Base-by-base conservation (phyloP, 352 stramenopile species). In the Pythium pyrilobum region DNA sequence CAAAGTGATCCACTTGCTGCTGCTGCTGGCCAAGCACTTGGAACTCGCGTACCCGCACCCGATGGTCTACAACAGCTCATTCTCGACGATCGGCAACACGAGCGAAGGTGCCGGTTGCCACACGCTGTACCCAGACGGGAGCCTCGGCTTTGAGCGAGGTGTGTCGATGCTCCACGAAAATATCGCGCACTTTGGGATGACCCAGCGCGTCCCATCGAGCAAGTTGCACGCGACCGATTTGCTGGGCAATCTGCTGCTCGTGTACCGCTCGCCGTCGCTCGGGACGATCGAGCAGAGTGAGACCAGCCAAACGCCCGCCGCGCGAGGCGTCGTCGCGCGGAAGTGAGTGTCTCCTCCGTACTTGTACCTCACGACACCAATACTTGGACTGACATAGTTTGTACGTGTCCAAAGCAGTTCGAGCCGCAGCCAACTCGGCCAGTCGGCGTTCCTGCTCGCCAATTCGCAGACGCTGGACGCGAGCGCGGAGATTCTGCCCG, bases 1-100 rank as follows among this genome's bases (percentile, higher is more conserved):
- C 9, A 87, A 89, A 44, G 55, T 89, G 4, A 89, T 91, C 50
- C 82, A 93, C 47, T 34, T 93, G 52, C 66, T 93, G 36, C 57
- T 78, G 11, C 77, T 81, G 25, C 50, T 93, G 5, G 54, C 69
- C 29, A 89, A 90, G 67, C 83, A 91, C 48, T 41, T 93, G 20
- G 68, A 74, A 37, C 60, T 87, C 50, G 69, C 74, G 40, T 89
- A 85, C n/a, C 76, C 77, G 9, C 77, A 91, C 38, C 82, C 80
- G n/a, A 93, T 93, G 82, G 68, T 79, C 12, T 87, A 85, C 59
- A 91, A 91, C 52, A 78, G 82, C n/a, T 93, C 82, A 9, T 91
- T 89, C 59, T 93, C 82, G 11, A 93, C 82, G 7, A 93, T 93
- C 63, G 82, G 80, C 21, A 88, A 81, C 48, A 89, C 72, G 10